Conservation (phyloP, 2,329 filamentous ascomycete species). For the Albophoma yamanashiensis region DNA sequence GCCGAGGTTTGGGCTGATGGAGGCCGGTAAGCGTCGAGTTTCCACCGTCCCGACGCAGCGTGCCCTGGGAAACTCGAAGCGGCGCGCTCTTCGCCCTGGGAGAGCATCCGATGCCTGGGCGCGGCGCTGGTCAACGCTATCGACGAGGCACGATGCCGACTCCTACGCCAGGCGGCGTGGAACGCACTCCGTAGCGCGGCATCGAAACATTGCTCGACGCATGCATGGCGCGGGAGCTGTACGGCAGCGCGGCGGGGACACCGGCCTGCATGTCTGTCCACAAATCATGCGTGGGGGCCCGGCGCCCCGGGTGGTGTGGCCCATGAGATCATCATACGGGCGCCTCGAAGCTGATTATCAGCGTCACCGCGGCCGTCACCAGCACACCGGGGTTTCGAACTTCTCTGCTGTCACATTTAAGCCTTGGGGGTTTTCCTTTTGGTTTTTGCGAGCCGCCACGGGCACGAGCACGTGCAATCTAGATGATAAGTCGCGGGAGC, state of each 20-base stretch:
- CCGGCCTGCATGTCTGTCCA: slow-evolving; percentile 3
- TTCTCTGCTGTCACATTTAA: no score
- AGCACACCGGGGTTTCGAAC: neutral
- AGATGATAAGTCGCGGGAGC: neutral
- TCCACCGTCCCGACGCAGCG: neutral
- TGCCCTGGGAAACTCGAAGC: neutral
- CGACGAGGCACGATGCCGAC: neutral
- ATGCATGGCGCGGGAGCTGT: neutral
- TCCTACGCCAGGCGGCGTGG: neutral
- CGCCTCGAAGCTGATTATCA: neutral
- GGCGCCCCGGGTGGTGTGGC: neutral
- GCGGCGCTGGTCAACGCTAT: neutral
- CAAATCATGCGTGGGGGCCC: slow-evolving; percentile 5
- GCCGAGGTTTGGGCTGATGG: neutral
- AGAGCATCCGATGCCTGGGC: neutral
- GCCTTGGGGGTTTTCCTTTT: no score
- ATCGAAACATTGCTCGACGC: slow-evolving; percentile 1
- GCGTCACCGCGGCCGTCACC: neutral
- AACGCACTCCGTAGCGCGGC: neutral
- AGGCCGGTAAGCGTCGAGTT: neutral
- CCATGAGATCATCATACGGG: slow-evolving; percentile 23
- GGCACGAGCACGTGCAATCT: neutral
- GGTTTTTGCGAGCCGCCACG: neutral
- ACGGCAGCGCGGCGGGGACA: slow-evolving; percentile 1
- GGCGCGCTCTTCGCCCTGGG: neutral